A percentile compares a stretch with the other conserved stretches of the same genome.
phyloP scores from a whole-genome alignment of 2,329 filamentous ascomycete species.

The Zopfia rhizophila region DNA sequence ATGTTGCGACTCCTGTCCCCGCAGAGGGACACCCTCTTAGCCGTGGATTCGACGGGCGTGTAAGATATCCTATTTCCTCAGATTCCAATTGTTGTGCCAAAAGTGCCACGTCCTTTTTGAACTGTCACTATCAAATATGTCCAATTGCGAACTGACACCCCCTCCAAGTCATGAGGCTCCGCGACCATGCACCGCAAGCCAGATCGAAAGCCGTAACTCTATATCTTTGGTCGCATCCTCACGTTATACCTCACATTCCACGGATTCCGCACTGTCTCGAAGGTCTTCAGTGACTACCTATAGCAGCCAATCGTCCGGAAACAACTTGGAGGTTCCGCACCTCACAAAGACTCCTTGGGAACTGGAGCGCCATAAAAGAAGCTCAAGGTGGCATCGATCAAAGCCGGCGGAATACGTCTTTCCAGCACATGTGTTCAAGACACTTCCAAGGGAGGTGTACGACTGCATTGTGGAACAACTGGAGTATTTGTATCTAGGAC shows the following conservation, averaged over 20 bases:
- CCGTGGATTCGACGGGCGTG: constrained; percentile 6
- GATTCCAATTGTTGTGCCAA: neutral
- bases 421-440: constrained; percentile 53
- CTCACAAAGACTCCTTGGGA: constrained; percentile 53
- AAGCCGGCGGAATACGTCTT: constrained; percentile 22
- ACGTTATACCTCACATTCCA: constrained; percentile 7
- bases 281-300: constrained; percentile 5
- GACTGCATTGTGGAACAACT: constrained; percentile 65
- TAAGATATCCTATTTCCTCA: constrained; percentile 8
- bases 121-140: constrained; percentile 10
- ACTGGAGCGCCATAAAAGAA: constrained; percentile 40
- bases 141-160: neutral
- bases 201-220: constrained; percentile 9
- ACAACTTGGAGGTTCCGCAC: constrained; percentile 29
- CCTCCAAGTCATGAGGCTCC: constrained; percentile 19
- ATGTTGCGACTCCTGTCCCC: constrained; percentile 8
- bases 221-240: constrained; percentile 12
- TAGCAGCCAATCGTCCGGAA: neutral
- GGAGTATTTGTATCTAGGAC: constrained; percentile 54
- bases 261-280: constrained; percentile 6
- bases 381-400: constrained; percentile 44
- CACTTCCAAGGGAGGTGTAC: constrained; percentile 64
- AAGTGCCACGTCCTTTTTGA: constrained; percentile 3
- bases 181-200: constrained; percentile 14
- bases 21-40: constrained; percentile 2